These are phyloP conservation scores for Trametes sanguinea DNA, from an alignment of 768 basidiomycete genomes.

Conservation along the genomic window DNA sequence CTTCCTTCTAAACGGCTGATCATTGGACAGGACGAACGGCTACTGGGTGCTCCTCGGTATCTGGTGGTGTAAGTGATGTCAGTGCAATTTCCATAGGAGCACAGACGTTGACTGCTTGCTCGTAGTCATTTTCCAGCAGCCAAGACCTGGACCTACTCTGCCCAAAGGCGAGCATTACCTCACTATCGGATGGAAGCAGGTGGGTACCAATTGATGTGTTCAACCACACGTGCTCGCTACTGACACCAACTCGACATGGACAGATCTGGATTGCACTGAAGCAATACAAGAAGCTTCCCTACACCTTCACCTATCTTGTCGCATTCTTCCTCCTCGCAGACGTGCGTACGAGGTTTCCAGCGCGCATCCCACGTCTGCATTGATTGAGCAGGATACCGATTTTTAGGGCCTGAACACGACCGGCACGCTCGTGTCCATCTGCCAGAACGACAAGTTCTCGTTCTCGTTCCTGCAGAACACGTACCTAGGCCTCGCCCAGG, in stretches of 20 bases:
- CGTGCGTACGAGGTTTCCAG: conserved; percentile 39
- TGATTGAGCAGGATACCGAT: not conserved
- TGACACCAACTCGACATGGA: not conserved
- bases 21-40: conserved; percentile 54
- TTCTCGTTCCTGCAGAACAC: conserved; percentile 85
- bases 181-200: conserved; percentile 87
- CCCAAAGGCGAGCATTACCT: conserved; percentile 77
- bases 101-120: not conserved
- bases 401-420: conserved; percentile 78
- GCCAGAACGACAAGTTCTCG: conserved; percentile 77
- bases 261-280: conserved; percentile 78
- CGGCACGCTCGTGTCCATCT: conserved; percentile 70
- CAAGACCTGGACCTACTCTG: conserved; percentile 77
- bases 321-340: conserved; percentile 80
- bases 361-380: no score
- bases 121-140: conserved; percentile 79
- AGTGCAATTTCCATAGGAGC: not conserved
- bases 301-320: conserved; percentile 80
- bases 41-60: conserved; percentile 82
- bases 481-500: conserved; percentile 75
- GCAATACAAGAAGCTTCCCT: conserved; percentile 75
- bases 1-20: not conserved
- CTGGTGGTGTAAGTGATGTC: conserved; percentile 75
- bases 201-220: conserved; percentile 26
- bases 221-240: not conserved